phyloP scores from a whole-genome alignment of 257 asterid genomes.

The Anisodus tanguticus region DNA sequence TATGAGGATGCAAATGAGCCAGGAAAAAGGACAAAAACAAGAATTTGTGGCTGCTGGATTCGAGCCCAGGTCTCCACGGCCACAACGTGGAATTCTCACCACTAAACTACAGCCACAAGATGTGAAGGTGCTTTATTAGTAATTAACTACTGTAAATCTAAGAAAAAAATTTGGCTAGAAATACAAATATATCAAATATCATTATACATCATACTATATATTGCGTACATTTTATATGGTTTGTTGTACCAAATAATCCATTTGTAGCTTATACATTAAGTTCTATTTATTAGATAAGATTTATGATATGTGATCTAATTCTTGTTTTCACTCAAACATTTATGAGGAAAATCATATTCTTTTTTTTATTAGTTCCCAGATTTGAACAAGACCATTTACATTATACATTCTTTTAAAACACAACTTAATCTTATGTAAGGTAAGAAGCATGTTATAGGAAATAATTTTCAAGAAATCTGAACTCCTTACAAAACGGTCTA shows the following conservation, averaged over 20 bases:
- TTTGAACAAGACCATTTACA: not conserved
- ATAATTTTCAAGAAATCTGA: too few relatives aligned
- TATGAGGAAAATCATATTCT: not conserved
- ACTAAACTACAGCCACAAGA: slow-evolving; percentile 86
- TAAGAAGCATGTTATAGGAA: too few relatives aligned
- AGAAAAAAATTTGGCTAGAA: not conserved
- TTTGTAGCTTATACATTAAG: not conserved
- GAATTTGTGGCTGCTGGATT: slow-evolving; percentile 44
- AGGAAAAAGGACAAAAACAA: too few relatives aligned
- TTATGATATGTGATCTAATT: not conserved
- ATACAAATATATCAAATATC: not conserved
- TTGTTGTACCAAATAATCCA: not conserved
- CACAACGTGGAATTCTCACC: slow-evolving; percentile 99
- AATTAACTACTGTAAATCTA: too few relatives aligned
- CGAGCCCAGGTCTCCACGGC: slow-evolving; percentile 99
- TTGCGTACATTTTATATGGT: not conserved
- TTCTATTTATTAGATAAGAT: not conserved
- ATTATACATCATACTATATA: not conserved
- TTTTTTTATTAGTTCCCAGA: not conserved
- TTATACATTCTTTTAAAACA: too few relatives aligned
- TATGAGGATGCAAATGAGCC: too few relatives aligned
- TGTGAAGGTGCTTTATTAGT: too few relatives aligned
- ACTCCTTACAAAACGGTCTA: too few relatives aligned
- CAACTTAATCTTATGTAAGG: too few relatives aligned
- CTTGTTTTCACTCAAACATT: not conserved